Evolutionary conservation across 345 rosid species (phyloP), one percentile per base, ranked within the genome.

Genomic region (Camelina sativa): DNA sequence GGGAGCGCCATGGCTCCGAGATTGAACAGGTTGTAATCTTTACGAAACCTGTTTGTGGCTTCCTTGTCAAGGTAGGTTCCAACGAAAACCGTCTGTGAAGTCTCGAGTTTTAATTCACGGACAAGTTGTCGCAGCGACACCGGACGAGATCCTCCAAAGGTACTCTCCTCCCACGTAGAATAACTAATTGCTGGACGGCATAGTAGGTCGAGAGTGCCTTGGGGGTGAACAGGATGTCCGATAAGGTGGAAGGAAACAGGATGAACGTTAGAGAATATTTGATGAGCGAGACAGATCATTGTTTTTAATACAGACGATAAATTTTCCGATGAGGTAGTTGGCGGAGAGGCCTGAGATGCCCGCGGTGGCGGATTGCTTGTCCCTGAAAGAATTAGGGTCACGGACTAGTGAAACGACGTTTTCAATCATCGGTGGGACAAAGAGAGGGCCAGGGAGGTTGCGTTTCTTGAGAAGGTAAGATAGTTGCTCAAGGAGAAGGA

Each of bases 81-180:
- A 0, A 84, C 93, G 60, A 93, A 85, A 34, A 91, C 98, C 0
- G 93, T 87, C 81, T 93, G 97, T 2, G 98, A 93, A 23, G 96
- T 91, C 60, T 93, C 96, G 0, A 93, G 88, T 69, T 93, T 91
- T 78, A 93, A 76, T 4, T 93, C 97, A 1, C 98, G 87, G 56
- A 62, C 92, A 4, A 82, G 71, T 0, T 82, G 40, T 10, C 98
- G 83, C 2, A 93, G 80, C 0, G 83, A 51, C 35, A 82, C 69
- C 0, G 89, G 79, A 61, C 19, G 50, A 61, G 65, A 20, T 8
- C 53, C 2, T 7, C 65, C 62, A 3, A 74, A 48, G 5, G 80
- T 76, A 7, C 67, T 11, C 2, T 67, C 28, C 64, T 82, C 87
- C 97, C 97, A 15, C 76, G 43, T 75, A 86, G 82, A 64, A 93